Base-by-base conservation (phyloP, 306 rosid genomes). In the Vigna nakashimae region DNA sequence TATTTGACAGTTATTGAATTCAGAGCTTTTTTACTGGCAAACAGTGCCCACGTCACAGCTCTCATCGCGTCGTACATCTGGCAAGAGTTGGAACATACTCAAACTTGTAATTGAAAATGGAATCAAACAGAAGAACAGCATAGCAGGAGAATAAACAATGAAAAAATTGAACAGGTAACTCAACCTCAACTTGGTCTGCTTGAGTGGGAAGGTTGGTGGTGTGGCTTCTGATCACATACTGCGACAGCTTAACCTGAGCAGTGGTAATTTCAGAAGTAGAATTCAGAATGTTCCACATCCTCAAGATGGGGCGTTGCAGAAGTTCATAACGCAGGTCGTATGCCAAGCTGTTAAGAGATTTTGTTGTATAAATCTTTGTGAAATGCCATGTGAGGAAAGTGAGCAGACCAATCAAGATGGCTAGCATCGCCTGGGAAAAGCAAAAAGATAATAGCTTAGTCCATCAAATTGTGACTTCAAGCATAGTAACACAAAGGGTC, bases 251-350 rank as follows among this genome's bases (percentile, higher is more conserved):
- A 71, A 92, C 97, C 82, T 92, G 99, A 24, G 96, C 89, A 30
- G 85, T 72, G 63, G 99, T 95, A 46, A 95, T 92, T 81, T 95
- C 99, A 12, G 98, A 55, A 17, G 99, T 91, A 16, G 99, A 91
- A 78, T 95, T 95, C 85, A 95, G 82, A 84, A 95, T 90, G 88
- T 90, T 89, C 98, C 98, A 95, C 99, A 95, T 95, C 84, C 98
- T 79, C 86, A 92, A 84, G 79, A 95, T 79, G 20, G 99, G 99
- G 17, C 99, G 97, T 65, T 95, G 99, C 0, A 95, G 94, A 83
- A 95, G 90, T 72, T 95, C 99, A 13, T 90, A 89, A 28, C 99
- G 98, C 53, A 95, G 94, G 55, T 92, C 98, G 75, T 91, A 95
- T 2, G 99, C 99, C 75, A 95, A 87, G 88, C 83, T 87, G 83